Base-by-base conservation (phyloP, 306 rosid genomes). In the Ziziphus jujuba region DNA sequence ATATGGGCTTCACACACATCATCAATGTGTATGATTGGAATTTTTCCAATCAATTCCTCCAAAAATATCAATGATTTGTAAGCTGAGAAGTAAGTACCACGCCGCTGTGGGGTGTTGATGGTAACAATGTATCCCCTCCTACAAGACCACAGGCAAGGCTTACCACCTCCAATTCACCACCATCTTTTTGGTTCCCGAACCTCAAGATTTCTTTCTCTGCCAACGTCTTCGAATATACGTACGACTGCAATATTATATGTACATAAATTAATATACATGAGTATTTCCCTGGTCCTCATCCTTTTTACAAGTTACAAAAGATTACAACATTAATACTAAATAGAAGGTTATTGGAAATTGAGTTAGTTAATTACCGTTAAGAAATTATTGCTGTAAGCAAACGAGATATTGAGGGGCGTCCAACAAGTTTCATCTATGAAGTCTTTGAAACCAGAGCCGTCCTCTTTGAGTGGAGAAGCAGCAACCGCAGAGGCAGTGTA, bases 341-440 rank as follows among this genome's bases (percentile, higher is more conserved):
- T 35, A 13, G n/a, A 49, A 24, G 4, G 24, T 19, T 6, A 15
- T 25, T 19, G 35, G 9, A 38, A 35, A 1, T n/a, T 5, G 21
- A n/a, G 38, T 36, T 13, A 56, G 7, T n/a, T 21, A 9, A 11
- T 43, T 62, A 75, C 81, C 84, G 68, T 4, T 0, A 72, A 11
- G 6, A 0, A 5, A n/a, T 38, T 25, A 40, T 64, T 69, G 31
- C 38, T 35, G 21, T 34, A 73, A 65, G 76, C 67, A 68, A 65
- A 55, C 1, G 73, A 14, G 21, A 76, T 31, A 60, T 59, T 3
- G 10, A 77, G 61, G 59, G 82, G 82, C 1, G 85, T 81, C 82
- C 85, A 81, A 34, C 85, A 81, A 2, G 77, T 50, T 65, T 81
- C 85, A 16, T 81, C 85, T 17, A 81, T 12, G 3, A 24, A 44